Evolutionary conservation across 2,329 filamentous ascomycete genomes (phyloP), one percentile per base, ranked within the genome.

Genomic region (Alternaria infectoria): DNA sequence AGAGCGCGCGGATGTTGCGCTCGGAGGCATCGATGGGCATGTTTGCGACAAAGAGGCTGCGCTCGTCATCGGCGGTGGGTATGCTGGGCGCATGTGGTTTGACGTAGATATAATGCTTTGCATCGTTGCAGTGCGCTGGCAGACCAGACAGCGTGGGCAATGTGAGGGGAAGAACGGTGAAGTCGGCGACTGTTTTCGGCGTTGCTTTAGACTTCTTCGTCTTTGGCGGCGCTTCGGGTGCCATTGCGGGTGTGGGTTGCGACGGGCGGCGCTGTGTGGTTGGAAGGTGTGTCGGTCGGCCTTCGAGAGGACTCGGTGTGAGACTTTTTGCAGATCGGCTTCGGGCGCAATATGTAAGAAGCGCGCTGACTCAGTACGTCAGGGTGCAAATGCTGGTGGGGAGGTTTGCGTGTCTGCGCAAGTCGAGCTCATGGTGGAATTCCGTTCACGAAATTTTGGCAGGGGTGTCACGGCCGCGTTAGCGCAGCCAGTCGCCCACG

Each of bases 11-110:
- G 45, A 98, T 85, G 72, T 94, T 92, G 1, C 84, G 79, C 60
- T 93, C 90, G 5, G 93, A 96, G 62, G 93, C 90, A 76, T 97
- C 94, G 66, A 91, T 85, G 7, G 96, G 96, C 1, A 96, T 83
- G 74, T 99, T 98, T 67, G 94, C 91, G n/a, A 97, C 78, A 81
- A 97, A 99, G 17, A 99, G 86, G 65, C 92, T 93, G 71, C 94
- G 90, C 79, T 91, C 87, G 58, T 87, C 84, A 8, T 91, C 91
- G 13, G 92, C 89, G 11, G 73, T 75, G 23, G 76, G 67, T 19
- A 71, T 86, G 81, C 91, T 93, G 64, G 95, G 93, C 49, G 90
- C 86, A 80, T 98, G 94, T 59, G 89, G 89, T 69, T 93, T 92
- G 59, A 98, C 82, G 82, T 97, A 97, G 73, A 98, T 84, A 81